Conservation (phyloP, 495 filamentous ascomycete species). For the Opeltia flavorubescens region DNA sequence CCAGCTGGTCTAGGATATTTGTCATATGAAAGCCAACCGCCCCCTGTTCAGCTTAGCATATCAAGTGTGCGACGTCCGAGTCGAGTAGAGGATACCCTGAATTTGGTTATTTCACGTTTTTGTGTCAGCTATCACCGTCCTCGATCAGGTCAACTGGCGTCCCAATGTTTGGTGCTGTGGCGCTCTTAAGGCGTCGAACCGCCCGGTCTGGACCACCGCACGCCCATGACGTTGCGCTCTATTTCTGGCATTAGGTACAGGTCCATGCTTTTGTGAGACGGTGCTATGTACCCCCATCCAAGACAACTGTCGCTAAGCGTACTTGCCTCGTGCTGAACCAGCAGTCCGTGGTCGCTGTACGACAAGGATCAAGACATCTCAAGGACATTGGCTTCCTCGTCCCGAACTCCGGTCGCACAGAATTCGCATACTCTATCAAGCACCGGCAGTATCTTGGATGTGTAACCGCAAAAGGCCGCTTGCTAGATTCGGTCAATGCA, state of each 20-base stretch:
- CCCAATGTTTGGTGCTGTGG: not conserved
- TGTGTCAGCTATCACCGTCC: not conserved
- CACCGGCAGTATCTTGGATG: not conserved
- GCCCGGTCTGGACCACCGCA: not conserved
- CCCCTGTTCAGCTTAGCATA: no score
- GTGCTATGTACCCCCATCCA: not conserved
- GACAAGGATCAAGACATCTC: not conserved
- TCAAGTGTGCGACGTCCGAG: slow-evolving; percentile 1
- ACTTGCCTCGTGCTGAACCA: not conserved
- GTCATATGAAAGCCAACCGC: not conserved
- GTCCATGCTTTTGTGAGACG: not conserved
- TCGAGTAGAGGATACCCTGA: not conserved
- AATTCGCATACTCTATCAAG: not conserved
- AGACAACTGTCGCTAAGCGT: not conserved
- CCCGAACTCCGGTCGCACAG: slow-evolving; percentile 1
- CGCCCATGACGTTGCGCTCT: not conserved
- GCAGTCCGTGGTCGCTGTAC: not conserved
- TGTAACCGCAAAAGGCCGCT: not conserved
- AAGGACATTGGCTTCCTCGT: not conserved
- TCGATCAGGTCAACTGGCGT: not conserved
- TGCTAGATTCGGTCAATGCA: not conserved
- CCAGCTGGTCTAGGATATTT: no score
- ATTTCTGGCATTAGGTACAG: not conserved
- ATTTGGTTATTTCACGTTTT: not conserved
- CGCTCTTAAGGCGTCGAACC: not conserved